A percentile compares a stretch with the other conserved stretches of the same genome.
These are phyloP conservation scores for Cryptococcus maquisensis DNA, from an alignment of 1,284 basidiomycete genomes.

Conservation along the genomic window DNA sequence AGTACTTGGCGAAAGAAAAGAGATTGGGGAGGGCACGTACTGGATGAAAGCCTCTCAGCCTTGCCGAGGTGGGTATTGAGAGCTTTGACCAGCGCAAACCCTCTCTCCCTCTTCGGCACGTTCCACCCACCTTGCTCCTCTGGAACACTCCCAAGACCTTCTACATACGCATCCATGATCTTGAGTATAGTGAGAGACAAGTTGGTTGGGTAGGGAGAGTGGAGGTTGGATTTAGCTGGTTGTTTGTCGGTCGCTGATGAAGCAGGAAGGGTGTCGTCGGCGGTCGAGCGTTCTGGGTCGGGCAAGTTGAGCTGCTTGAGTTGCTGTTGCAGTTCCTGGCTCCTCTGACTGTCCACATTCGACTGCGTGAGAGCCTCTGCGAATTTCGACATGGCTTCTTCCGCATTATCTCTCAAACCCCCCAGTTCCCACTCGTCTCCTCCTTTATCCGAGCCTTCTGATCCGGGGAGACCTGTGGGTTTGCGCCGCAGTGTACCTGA, in stretches of 20 bases:
- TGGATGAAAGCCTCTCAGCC: conserved; percentile 40
- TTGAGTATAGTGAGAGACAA: conserved; percentile 42
- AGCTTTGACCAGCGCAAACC: conserved; percentile 32
- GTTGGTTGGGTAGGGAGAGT: conserved; percentile 40
- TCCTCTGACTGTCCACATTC: conserved; percentile 4
- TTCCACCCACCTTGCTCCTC: conserved; percentile 37
- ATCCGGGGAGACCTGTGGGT: conserved; percentile 18
- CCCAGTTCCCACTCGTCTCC: conserved; percentile 28
- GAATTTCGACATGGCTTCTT: conserved; percentile 27
- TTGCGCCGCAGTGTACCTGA: conserved; percentile 13
- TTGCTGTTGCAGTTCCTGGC: conserved; percentile 29
- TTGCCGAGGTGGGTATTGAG: conserved; percentile 33
- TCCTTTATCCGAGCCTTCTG: conserved; percentile 3
- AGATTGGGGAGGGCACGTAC: conserved; percentile 25
- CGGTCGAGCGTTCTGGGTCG: not conserved
- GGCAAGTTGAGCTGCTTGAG: conserved; percentile 32
- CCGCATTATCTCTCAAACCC: conserved; percentile 20
- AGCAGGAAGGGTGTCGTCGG: not conserved
- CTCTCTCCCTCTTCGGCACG: conserved; percentile 38
- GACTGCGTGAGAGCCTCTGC: conserved; percentile 17
- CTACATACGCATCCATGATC: conserved; percentile 44
- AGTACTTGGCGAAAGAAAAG: not conserved
- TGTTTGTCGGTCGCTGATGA: conserved; percentile 1
- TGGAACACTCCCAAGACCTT: conserved; percentile 32
- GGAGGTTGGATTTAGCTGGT: conserved; percentile 35